Conservation (phyloP, 2,329 filamentous ascomycete genomes). For the Monilinia fructigena region DNA sequence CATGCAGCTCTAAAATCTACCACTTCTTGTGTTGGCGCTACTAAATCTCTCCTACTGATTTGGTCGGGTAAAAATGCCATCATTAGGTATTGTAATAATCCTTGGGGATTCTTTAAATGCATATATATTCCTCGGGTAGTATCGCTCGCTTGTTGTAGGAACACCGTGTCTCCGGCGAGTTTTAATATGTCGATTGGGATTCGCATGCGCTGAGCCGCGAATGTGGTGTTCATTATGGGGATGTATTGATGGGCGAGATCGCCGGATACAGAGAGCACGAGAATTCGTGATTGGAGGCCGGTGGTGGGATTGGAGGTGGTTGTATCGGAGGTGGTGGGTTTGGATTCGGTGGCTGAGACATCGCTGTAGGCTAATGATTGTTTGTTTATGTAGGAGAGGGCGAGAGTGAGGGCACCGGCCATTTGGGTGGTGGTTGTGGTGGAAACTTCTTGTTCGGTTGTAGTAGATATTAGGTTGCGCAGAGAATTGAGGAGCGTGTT, state of each 20-base stretch:
- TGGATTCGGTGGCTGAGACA: constrained; percentile 37
- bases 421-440: constrained; percentile 77
- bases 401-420: constrained; percentile 85
- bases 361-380: constrained; percentile 42
- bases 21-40: constrained; percentile 76
- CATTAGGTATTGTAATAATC: constrained; percentile 90
- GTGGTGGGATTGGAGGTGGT: constrained; percentile 40
- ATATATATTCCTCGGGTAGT: constrained; percentile 70
- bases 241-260: constrained; percentile 91
- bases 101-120: constrained; percentile 60
- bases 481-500: constrained; percentile 74
- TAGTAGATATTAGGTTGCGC: constrained; percentile 67
- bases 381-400: constrained; percentile 88
- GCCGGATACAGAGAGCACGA: constrained; percentile 84
- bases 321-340: constrained; percentile 29
- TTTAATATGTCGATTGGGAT: constrained; percentile 93
- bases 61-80: constrained; percentile 83
- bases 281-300: constrained; percentile 74
- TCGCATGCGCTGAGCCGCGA: constrained; percentile 82
- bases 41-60: constrained; percentile 60
- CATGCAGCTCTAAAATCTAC: constrained; percentile 98
- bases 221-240: constrained; percentile 96
- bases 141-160: constrained; percentile 87
- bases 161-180: constrained; percentile 80
- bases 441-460: constrained; percentile 62